These are phyloP conservation scores for Boechera retrofracta DNA, from an alignment of 345 rosid genomes.

Conservation along the genomic window DNA sequence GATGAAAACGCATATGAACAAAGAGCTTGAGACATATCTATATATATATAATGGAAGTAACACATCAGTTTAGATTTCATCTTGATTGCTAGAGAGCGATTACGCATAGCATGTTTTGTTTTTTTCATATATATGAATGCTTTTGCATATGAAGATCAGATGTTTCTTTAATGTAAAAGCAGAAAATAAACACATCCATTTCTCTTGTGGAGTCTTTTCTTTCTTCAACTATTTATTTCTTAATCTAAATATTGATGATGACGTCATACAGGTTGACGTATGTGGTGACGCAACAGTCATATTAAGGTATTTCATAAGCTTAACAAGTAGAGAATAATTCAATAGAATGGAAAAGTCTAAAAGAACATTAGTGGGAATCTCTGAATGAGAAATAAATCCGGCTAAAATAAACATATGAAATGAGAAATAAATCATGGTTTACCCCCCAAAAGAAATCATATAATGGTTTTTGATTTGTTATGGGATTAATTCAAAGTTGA, in stretches of 20 bases:
- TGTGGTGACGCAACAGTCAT: conserved; percentile 1
- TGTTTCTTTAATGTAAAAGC: conserved; percentile 36
- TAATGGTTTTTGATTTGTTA: background rate
- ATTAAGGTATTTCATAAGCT: background rate
- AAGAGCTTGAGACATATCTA: conserved; percentile 50
- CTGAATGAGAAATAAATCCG: too few relatives aligned
- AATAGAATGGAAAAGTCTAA: conserved; percentile 7
- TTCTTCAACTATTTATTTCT: background rate
- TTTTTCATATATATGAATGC: conserved; percentile 21
- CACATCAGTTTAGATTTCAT: conserved; percentile 28
- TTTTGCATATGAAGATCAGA: conserved; percentile 30
- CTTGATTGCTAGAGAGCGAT: conserved; percentile 32
- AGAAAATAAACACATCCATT: conserved; percentile 11
- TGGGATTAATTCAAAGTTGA: background rate
- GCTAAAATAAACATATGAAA: background rate
- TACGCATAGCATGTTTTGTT: conserved; percentile 18
- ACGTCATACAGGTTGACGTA: background rate
- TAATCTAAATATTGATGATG: conserved; percentile 6
- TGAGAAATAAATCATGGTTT: background rate
- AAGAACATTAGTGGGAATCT: background rate
- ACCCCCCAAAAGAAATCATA: background rate
- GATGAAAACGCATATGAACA: conserved; percentile 65
- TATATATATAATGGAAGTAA: conserved; percentile 5
- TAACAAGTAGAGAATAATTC: background rate
- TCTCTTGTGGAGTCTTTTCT: background rate